These are phyloP conservation scores for Lagerstroemia fauriei DNA, from an alignment of 441 rosid genomes.

Conservation along the genomic window DNA sequence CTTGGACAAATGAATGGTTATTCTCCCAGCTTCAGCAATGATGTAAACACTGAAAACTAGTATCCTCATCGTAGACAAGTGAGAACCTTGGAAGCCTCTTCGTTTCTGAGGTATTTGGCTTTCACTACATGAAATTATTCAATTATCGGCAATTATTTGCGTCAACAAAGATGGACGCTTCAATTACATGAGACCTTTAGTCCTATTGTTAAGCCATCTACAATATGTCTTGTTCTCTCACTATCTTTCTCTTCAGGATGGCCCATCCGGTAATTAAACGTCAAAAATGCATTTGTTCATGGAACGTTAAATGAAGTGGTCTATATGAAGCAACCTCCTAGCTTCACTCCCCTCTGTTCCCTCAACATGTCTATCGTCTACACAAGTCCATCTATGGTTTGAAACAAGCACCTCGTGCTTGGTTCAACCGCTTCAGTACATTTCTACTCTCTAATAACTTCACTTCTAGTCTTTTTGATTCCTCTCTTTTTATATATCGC, in stretches of 20 bases:
- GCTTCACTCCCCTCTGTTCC: background rate
- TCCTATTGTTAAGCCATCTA: background rate
- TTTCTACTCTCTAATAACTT: background rate
- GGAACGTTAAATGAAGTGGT: background rate
- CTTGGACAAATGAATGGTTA: slow-evolving; percentile 60
- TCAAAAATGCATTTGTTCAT: background rate
- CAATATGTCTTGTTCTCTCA: background rate
- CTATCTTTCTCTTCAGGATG: background rate
- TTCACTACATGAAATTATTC: too few relatives aligned
- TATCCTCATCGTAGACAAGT: too few relatives aligned
- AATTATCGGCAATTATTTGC: too few relatives aligned
- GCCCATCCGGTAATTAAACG: background rate
- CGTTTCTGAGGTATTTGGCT: too few relatives aligned
- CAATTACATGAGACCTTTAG: slow-evolving; percentile 5
- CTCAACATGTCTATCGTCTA: background rate
- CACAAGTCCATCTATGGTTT: background rate
- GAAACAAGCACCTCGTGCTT: background rate
- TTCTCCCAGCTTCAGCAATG: slow-evolving; percentile 69
- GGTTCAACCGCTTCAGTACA: background rate
- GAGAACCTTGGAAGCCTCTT: too few relatives aligned
- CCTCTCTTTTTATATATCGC: background rate
- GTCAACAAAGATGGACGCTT: too few relatives aligned
- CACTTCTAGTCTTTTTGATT: background rate
- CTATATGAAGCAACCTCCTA: background rate
- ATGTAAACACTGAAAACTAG: slow-evolving; percentile 56